Base-by-base conservation (phyloP, 2,329 filamentous ascomycete species). In the Metarhizium rileyi region DNA sequence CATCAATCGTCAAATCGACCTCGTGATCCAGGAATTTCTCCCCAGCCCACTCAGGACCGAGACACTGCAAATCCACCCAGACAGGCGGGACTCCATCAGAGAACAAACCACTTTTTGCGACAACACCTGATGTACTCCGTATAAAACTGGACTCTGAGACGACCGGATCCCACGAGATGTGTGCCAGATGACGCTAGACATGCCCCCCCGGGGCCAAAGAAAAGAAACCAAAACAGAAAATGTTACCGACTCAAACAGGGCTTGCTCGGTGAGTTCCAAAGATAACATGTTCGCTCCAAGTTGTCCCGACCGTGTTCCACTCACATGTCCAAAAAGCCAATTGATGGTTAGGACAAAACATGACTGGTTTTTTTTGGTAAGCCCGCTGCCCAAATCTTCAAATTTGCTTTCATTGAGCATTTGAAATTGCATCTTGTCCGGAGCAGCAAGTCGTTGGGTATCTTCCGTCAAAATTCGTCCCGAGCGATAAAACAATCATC, bases 21-120 rank as follows among this genome's bases (percentile, higher is more conserved):
- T 43, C 26, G 46, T 48, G 46, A 43, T 48, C 18, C 12, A 26
- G 43, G 20, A 48, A 48, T 33, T 33, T 22, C 43, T 20, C 35
- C 33, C 14, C 7, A 36, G 26, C 20, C 36, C 26, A 42, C n/a
- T 23, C 38, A 14, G 26, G 43, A 36, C 46, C 43, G 35, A 50
- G 35, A 46, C 41, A 46, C 14, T 16, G 4, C 12, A 5, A 18
- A 22, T 42, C 48, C 18, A 30, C 16, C 25, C 42, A 30, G 25
- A 44, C 12, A 10, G 33, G 18, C 38, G 14, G n/a, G 14, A 16
- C 20, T 26, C 12, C 12, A 28, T 18, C 35, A 43, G 27, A 43
- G 18, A 18, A 20, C 18, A 27, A 41, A 33, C 25, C n/a, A 25
- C 38, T 12, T 26, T 6, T 16, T 16, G 14, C 9, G 33, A 36